Percentiles rank a stretch among this genome's conserved stretches.
phyloP scores from a whole-genome alignment of 2,329 filamentous ascomycete species.

The Zymoseptoria tritici region DNA sequence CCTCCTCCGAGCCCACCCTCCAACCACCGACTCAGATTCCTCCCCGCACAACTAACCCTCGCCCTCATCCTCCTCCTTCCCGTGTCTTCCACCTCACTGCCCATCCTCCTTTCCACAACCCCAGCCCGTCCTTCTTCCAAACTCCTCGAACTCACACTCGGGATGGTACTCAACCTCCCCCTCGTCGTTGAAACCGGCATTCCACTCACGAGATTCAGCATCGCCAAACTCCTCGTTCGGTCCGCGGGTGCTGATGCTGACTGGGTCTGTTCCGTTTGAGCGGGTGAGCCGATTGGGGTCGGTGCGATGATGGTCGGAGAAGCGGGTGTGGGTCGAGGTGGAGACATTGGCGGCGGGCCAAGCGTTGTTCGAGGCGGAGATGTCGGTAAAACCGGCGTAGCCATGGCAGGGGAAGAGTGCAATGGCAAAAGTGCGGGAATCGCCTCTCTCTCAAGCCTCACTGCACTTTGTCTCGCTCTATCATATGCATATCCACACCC shows the following conservation, averaged over 20 bases:
- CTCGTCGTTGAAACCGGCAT: not conserved
- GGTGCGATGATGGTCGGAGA: too few relatives aligned
- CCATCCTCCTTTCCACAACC: not conserved
- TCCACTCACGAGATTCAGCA: not conserved
- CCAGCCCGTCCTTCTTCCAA: not conserved
- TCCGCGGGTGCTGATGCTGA: too few relatives aligned
- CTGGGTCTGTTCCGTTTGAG: not conserved
- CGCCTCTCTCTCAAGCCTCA: too few relatives aligned
- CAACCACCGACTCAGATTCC: not conserved
- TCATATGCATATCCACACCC: not conserved
- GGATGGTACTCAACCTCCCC: not conserved
- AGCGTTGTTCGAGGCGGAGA: too few relatives aligned
- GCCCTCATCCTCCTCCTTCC: not conserved
- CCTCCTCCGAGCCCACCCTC: not conserved
- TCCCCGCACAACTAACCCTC: not conserved
- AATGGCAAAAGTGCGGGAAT: too few relatives aligned
- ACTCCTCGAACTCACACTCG: not conserved
- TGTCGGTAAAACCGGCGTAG: too few relatives aligned
- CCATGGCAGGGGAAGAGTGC: too few relatives aligned
- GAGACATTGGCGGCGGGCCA: too few relatives aligned
- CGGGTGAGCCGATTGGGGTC: not conserved
- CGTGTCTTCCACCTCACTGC: not conserved
- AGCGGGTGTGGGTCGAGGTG: too few relatives aligned
- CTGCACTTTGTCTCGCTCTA: too few relatives aligned
- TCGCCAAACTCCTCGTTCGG: not conserved